Conservation (phyloP, 176 grass and related monocot species). For the Aegilops longissima region DNA sequence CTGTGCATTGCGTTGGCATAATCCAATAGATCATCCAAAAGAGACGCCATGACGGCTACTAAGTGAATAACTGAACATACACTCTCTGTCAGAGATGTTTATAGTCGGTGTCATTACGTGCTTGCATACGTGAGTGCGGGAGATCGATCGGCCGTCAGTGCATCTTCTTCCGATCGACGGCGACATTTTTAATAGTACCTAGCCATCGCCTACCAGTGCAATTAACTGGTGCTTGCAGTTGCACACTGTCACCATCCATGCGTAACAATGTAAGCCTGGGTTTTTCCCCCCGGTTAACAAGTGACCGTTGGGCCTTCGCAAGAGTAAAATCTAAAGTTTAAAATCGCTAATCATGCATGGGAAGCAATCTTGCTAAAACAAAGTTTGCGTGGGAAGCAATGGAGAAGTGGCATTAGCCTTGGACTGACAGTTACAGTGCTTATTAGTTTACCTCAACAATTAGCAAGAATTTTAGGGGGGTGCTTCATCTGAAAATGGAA, state of each 20-base stretch:
- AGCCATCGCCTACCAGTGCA: neutral
- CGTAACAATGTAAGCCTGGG: neutral
- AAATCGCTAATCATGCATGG: neutral
- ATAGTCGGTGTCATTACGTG: slow-evolving; percentile 8
- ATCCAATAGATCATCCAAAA: neutral
- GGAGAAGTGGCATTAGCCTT: neutral
- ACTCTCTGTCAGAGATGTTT: neutral
- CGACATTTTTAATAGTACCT: neutral
- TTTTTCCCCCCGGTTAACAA: neutral
- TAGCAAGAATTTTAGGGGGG: neutral
- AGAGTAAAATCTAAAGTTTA: neutral
- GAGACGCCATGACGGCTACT: neutral
- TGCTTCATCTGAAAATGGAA: neutral
- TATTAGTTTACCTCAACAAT: neutral
- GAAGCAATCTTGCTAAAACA: neutral
- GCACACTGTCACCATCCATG: neutral
- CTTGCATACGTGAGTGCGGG: neutral
- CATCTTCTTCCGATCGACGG: neutral
- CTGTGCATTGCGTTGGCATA: neutral
- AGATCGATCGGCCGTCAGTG: neutral
- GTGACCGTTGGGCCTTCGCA: too few relatives aligned
- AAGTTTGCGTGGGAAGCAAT: too few relatives aligned
- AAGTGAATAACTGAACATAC: neutral
- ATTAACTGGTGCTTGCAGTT: neutral
- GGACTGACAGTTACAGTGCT: neutral